Base-by-base conservation (phyloP, 768 basidiomycete genomes). In the Amanita polypyramis region DNA sequence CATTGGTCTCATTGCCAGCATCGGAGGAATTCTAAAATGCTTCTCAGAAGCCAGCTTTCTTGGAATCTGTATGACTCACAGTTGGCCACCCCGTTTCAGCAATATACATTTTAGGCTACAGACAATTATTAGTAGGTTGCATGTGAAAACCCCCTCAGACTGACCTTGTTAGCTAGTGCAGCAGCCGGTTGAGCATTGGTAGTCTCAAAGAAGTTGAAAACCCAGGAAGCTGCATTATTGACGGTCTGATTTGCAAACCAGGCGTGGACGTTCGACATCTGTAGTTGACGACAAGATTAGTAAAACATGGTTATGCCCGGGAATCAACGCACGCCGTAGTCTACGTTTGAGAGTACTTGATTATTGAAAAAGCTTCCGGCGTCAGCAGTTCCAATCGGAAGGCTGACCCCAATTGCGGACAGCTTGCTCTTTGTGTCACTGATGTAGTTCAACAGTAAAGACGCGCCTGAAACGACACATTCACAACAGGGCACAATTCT, bases 261-360 rank as follows among this genome's bases (percentile, higher is more conserved):
- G 5, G 92, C 81, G 60, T 95, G 92, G n/a, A 92, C 89, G 54
- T 96, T 94, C 9, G 89, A 77, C 76, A 93, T 72, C 81, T 84
- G 52, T n/a, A 14, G 20, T 14, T 20, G 15, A 17, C 32, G 17
- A 7, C 17, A n/a, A 54, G 29, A 12, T 20, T 21, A 30, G 7
- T 23, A 39, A 41, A 36, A 20, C 38, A 15, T 32, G 37, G 25
- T 9, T 32, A 15, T 21, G 5, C 12, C 39, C 37, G 41, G 34
- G 48, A 27, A 47, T 17, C 51, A 7, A 69, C 77, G 32, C 63
- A 82, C 80, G 34, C 84, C 86, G 54, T 82, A 90, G 57, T 88
- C 82, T 25, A 81, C 68, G 2, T 65, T 63, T 40, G 61, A 57
- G 4, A 91, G 69, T 32, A 95, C 77, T 50, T 72, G 55, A 1